Evolutionary conservation across 306 rosid genomes (phyloP).

Genomic region (Malus orientalis): DNA sequence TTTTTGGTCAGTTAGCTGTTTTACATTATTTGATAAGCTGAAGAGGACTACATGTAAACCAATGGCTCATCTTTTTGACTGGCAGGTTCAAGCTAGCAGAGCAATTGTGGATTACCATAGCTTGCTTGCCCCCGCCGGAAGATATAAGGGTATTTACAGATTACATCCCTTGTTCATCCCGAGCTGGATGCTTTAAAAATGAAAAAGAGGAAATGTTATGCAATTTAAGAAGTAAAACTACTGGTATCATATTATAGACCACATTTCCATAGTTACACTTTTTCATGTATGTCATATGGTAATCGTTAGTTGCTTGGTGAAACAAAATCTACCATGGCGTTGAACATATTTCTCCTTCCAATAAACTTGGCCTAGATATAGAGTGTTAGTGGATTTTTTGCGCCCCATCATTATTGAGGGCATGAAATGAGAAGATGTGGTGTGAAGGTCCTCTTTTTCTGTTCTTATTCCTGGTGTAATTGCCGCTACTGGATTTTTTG

Average conservation of each 20-base stretch:
- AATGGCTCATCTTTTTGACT: slow-evolving; percentile 1
- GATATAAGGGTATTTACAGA: slow-evolving; percentile 47
- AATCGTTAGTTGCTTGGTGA: too few relatives aligned
- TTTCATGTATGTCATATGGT: neutral
- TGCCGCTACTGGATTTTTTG: neutral
- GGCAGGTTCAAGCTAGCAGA: slow-evolving; percentile 55
- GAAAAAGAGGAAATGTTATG: neutral
- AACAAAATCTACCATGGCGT: neutral
- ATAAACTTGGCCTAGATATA: neutral
- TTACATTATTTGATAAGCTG: neutral
- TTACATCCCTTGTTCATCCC: neutral
- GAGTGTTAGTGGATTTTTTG: neutral
- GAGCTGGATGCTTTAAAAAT: neutral
- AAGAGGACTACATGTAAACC: neutral
- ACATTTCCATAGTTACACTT: neutral
- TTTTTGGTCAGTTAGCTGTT: neutral
- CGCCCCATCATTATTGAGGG: neutral
- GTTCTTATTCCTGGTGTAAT: neutral
- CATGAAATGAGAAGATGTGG: neutral
- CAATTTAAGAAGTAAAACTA: neutral
- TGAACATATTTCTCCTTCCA: neutral
- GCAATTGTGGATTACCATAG: slow-evolving; percentile 62
- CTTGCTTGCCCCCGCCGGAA: slow-evolving; percentile 53
- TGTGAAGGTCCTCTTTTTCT: neutral
- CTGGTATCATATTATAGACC: neutral